Evolutionary conservation across 768 basidiomycete species (phyloP), one percentile per base, ranked within the genome.

Genomic region (Mycena vitilis): DNA sequence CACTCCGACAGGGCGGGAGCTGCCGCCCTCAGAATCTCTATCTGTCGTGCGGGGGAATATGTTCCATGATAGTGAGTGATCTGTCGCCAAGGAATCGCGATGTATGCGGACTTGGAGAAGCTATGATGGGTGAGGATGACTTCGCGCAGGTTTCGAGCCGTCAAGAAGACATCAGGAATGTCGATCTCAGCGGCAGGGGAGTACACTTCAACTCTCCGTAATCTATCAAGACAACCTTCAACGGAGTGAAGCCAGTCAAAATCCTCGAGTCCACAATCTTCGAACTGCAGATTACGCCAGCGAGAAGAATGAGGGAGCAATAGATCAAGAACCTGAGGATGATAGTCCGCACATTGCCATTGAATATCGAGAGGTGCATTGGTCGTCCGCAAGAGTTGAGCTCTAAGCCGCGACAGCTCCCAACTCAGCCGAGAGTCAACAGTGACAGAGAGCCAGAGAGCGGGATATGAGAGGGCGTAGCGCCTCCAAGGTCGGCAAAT

Each of bases 11-110:
- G n/a, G 22, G 38, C 22, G 22, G 37, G 55, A 38, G 30, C 30
- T 3, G 55, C 55, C 22, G 37, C 36, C 8, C n/a, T 15, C 20
- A 56, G 55, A 38, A 56, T 11, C 20, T 38, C 37, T n/a, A 56
- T 9, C 37, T 56, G 55, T 20, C n/a, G 36, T 37, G 37, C 37
- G 20, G 6, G 1, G 10, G 20, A 16, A n/a, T 20, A 56, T 11
- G 10, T n/a, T 11, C 55, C 55, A 6, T 18, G 55, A 40, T 56
- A 56, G 55, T 56, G 55, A 20, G 55, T 56, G 36, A 56, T 56
- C 36, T 56, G 55, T 16, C 37, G n/a, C 55, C 55, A 56, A 15
- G 55, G 55, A 40, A 56, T 56, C 20, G n/a, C 15, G 36, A 56
- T 37, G 30, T 30, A 2, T 30, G 30, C 30, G n/a, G 36, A n/a